Conservation (phyloP, 2,329 filamentous ascomycete species). For the Aplosporella prunicola region DNA sequence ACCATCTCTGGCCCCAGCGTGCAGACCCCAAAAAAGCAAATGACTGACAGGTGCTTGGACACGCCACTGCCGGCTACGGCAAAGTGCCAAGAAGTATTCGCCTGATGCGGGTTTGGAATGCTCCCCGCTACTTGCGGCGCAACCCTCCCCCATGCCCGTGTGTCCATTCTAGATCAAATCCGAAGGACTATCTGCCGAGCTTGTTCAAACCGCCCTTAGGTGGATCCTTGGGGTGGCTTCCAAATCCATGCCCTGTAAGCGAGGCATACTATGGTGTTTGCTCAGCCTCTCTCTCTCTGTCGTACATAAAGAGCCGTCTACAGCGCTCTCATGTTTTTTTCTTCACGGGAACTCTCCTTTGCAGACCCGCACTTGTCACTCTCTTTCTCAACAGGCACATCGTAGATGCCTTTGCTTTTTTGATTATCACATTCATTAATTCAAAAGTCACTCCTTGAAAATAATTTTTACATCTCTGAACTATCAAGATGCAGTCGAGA, state of each 20-base stretch:
- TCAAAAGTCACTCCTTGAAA: not conserved
- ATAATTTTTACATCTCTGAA: not conserved
- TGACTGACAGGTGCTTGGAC: not conserved
- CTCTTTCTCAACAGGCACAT: not conserved
- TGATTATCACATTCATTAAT: not conserved
- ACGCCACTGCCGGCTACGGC: not conserved
- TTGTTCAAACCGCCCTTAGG: not conserved
- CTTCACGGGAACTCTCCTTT: not conserved
- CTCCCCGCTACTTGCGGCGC: not conserved
- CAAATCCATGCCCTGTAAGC: not conserved
- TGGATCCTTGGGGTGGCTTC: not conserved
- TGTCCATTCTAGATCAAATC: conserved; percentile 5
- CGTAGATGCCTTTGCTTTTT: not conserved
- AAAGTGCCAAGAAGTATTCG: not conserved
- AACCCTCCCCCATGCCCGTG: not conserved
- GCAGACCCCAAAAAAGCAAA: not conserved
- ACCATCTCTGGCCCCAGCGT: too few relatives aligned
- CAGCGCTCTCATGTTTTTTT: not conserved
- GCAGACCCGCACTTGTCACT: not conserved
- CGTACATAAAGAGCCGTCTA: not conserved
- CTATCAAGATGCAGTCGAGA: conserved; percentile 3
- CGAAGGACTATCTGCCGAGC: conserved; percentile 1
- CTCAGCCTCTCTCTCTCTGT: not conserved
- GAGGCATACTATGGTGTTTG: not conserved
- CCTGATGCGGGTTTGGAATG: not conserved